Conservation (phyloP, 345 rosid species). For the Pugionium dolabratum region DNA sequence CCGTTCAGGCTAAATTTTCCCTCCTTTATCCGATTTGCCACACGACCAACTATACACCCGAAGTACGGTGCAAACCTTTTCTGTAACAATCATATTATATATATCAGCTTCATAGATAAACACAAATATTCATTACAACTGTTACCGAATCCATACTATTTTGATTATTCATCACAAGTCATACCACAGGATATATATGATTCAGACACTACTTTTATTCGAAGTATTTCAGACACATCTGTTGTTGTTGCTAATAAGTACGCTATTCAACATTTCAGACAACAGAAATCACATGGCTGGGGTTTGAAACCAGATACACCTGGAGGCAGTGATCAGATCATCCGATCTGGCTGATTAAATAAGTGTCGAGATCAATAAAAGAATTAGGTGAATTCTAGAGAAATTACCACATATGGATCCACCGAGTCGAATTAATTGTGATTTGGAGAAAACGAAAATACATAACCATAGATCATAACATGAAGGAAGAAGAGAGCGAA, state of each 20-base stretch:
- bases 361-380: background rate
- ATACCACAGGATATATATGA: background rate
- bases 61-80: constrained; percentile 79
- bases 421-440: constrained; percentile 59
- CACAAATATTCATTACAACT: background rate
- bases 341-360: too few relatives aligned
- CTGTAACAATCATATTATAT: constrained; percentile 42
- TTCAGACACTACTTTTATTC: constrained; percentile 6
- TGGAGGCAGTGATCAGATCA: too few relatives aligned
- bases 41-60: constrained; percentile 96
- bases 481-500: constrained; percentile 26
- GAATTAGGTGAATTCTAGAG: constrained; percentile 4
- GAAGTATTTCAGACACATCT: constrained; percentile 19
- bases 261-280: constrained; percentile 3
- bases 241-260: constrained; percentile 1
- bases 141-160: background rate
- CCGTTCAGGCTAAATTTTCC: constrained; percentile 86
- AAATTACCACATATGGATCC: constrained; percentile 78
- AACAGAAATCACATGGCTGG: constrained; percentile 18
- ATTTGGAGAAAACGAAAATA: background rate
- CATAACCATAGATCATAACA: background rate
- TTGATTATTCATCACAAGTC: background rate
- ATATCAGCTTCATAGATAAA: constrained; percentile 14
- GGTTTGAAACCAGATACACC: constrained; percentile 12
- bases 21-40: constrained; percentile 80